Evolutionary conservation across 2,329 filamentous ascomycete genomes (phyloP), one percentile per base, ranked within the genome.

Genomic region (Sporothrix pallida): DNA sequence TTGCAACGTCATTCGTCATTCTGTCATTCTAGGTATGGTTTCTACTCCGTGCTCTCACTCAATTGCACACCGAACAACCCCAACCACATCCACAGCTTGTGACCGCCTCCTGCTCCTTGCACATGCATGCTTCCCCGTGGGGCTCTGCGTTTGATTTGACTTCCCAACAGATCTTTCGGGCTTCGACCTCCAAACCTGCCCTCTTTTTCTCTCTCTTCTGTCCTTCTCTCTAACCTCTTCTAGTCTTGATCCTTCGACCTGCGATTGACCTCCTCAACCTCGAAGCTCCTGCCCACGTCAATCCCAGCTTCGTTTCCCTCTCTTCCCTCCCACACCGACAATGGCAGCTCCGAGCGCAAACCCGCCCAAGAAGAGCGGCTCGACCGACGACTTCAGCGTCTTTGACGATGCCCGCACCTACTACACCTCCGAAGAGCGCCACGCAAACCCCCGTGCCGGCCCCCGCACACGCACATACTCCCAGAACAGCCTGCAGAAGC

Each of bases 361-460:
- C 20, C 42, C 63, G 10, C 12, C 65, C 52, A 76, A 75, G 69
- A 69, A 58, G 23, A 75, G 79, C 62, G 81, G 82, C 56, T 86
- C 84, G 8, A 82, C 83, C 68, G 86, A 88, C 74, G 86, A 86
- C 67, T 80, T 79, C 71, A 81, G 83, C 44, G 84, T 88, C 67
- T 89, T 83, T 76, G 87, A 88, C 74, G 87, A 89, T 81, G 88
- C 88, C 74, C 85, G 84, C 78, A 89, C 87, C 31, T 90, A 90
- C 79, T 90, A 90, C 76, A 82, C 86, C 48, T 85, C 86, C 31
- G 87, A 88, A 50, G 86, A 87, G 72, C 86, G 87, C 72, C 86
- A 88, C 76, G 81, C 80, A 72, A 84, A 86, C 77, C 76, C 76
- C 58, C 84, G 84, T 46, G 82, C 81, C 70, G 86, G 87, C 26